Percentiles rank a stretch among this genome's conserved stretches.
These are phyloP conservation scores for Coniophora puteana DNA, from an alignment of 1,284 basidiomycete species.

Conservation along the genomic window DNA sequence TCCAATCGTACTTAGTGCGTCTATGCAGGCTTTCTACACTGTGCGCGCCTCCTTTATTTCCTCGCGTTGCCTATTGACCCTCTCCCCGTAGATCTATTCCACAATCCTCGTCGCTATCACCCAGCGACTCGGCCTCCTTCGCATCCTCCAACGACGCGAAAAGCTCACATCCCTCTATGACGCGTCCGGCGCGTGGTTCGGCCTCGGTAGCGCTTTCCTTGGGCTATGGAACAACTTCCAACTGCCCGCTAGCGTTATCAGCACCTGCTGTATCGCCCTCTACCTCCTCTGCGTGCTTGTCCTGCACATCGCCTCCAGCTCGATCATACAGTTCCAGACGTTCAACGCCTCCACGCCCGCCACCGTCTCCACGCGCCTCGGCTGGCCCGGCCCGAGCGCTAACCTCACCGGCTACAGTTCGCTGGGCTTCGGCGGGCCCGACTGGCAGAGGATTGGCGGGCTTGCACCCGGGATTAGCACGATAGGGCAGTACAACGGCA, in stretches of 20 bases:
- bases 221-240: background rate
- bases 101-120: background rate
- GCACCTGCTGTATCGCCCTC: background rate
- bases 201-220: background rate
- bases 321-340: constrained; percentile 5
- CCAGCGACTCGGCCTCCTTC: too few relatives aligned
- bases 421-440: background rate
- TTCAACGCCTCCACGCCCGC: constrained; percentile 1
- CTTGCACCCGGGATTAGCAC: too few relatives aligned
- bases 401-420: background rate
- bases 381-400: constrained; percentile 2
- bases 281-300: constrained; percentile 5
- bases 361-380: background rate
- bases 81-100: background rate
- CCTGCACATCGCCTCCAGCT: constrained; percentile 5
- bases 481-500: too few relatives aligned
- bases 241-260: too few relatives aligned
- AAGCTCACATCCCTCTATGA: background rate
- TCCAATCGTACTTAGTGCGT: background rate
- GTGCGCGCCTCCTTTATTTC: background rate
- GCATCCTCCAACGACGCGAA: background rate
- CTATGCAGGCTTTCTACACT: background rate
- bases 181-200: background rate
- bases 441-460: background rate
- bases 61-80: background rate